A percentile compares a stretch with the other conserved stretches of the same genome.
These are phyloP conservation scores for Plasmodium berghei DNA, from an alignment of 169 alveolate species.

Conservation along the genomic window DNA sequence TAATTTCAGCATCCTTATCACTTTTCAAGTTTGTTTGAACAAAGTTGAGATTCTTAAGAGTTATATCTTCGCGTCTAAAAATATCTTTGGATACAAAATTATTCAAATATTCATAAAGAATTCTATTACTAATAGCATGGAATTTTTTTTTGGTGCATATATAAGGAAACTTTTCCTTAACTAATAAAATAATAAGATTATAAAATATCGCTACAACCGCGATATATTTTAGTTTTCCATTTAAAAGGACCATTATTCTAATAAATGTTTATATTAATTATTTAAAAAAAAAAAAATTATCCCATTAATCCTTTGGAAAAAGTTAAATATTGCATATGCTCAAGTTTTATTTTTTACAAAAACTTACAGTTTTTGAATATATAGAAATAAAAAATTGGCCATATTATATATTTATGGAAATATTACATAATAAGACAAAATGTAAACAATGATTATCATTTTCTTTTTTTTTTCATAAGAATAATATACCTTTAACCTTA, in stretches of 20 bases:
- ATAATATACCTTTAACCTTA: no score
- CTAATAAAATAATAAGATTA: conserved; percentile 5
- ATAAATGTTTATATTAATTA: not conserved
- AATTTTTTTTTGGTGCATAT: not conserved
- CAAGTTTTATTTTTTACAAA: no score
- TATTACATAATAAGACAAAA: no score
- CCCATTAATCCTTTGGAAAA: no score
- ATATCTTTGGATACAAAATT: not conserved
- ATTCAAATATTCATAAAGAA: not conserved
- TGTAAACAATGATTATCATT: no score
- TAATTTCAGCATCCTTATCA: conserved; percentile 6
- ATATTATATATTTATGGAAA: not conserved
- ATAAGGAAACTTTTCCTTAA: not conserved
- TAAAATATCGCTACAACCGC: conserved; percentile 13
- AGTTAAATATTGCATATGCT: no score
- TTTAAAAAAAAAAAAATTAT: no score
- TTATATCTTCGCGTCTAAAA: not conserved
- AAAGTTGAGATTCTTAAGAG: conserved; percentile 1
- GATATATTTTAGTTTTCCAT: not conserved
- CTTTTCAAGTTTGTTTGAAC: conserved; percentile 19
- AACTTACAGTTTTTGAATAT: no score
- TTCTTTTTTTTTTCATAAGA: no score
- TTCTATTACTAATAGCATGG: not conserved
- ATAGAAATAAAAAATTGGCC: conserved; percentile 8
- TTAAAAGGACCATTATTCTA: conserved; percentile 12